Evolutionary conservation across 2,329 filamentous ascomycete genomes (phyloP), one percentile per base, ranked within the genome.

Genomic region (Botryosphaeria dothidea): DNA sequence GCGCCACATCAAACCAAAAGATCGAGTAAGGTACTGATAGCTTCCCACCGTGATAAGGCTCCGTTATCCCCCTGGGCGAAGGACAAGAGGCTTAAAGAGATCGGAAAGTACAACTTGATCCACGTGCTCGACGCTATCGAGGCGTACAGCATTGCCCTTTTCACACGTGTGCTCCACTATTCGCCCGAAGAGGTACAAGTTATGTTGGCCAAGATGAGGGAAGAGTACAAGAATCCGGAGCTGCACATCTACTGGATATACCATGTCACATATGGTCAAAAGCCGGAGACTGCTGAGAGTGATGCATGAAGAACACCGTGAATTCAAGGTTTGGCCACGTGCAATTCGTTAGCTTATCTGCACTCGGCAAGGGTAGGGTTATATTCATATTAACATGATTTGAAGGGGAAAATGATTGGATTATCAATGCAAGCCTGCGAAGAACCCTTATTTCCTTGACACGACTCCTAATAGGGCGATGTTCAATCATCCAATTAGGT

Each of bases 51-150:
- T n/a, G 13, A 23, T n/a, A 4, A 46, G 82, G 78, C 68, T 70
- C 1, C 65, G 72, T 23, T 69, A 69, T 1, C 34, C 15, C 43
- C 43, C 7, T 78, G 76, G 76, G 62, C 71, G 4, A 56, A 67
- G 8, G 74, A 77, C 29, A 67, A 67, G 15, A 72, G 70, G 56
- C 52, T 73, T 46, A 78, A 76, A 66, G 72, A 77, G 31, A 74
- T 78, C n/a, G 77, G 77, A 2, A 41, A 71, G 11, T 77, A 74
- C 73, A 57, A n/a, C 13, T 21, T 21, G 34, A n/a, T 38, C 36
- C 78, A 78, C 51, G 74, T 77, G 65, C 61, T 77, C 48, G 72
- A 76, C 43, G 76, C 76, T 2, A 71, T 77, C 3, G 75, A 78
- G 66, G 75, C 75, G 0, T 77, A 75, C 58, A 77, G 75, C 72